phyloP scores from a whole-genome alignment of 176 grass and related monocot genomes.

The Juncus effusus region DNA sequence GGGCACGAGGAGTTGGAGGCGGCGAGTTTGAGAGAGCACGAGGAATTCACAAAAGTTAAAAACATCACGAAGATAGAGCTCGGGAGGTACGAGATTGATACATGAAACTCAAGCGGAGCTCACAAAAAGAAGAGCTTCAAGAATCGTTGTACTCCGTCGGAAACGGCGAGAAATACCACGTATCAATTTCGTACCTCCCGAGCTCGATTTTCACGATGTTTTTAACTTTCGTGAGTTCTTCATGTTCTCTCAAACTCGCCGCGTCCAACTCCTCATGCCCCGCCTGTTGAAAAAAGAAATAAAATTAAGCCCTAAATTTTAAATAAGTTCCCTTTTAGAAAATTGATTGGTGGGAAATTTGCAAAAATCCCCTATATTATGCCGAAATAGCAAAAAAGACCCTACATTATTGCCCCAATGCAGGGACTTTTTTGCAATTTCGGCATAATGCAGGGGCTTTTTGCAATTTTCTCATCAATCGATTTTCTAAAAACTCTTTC shows the following conservation, averaged over 20 bases:
- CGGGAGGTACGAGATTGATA: constrained; percentile 96
- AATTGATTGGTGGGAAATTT: no score
- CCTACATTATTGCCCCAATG: neutral
- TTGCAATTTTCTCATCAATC: neutral
- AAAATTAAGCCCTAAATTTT: no score
- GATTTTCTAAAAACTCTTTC: neutral
- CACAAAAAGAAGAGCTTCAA: constrained; percentile 89
- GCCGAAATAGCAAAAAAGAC: neutral
- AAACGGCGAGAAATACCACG: constrained; percentile 99
- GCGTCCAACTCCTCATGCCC: constrained; percentile 95
- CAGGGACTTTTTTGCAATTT: neutral
- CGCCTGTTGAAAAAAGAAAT: constrained; percentile 34
- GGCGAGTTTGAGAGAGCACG: constrained; percentile 91
- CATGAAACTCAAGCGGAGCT: constrained; percentile 99
- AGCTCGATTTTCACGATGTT: constrained; percentile 98
- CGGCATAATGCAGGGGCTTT: no score
- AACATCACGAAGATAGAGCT: neutral
- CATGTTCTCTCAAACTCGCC: constrained; percentile 91
- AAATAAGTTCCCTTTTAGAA: no score
- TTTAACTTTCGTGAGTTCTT: constrained; percentile 98
- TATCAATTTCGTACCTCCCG: constrained; percentile 97
- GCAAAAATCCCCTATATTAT: no score
- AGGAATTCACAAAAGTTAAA: constrained; percentile 99
- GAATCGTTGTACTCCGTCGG: constrained; percentile 93
- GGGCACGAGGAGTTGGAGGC: neutral